These are phyloP conservation scores for Suillus plorans DNA, from an alignment of 768 basidiomycete species.

Conservation along the genomic window DNA sequence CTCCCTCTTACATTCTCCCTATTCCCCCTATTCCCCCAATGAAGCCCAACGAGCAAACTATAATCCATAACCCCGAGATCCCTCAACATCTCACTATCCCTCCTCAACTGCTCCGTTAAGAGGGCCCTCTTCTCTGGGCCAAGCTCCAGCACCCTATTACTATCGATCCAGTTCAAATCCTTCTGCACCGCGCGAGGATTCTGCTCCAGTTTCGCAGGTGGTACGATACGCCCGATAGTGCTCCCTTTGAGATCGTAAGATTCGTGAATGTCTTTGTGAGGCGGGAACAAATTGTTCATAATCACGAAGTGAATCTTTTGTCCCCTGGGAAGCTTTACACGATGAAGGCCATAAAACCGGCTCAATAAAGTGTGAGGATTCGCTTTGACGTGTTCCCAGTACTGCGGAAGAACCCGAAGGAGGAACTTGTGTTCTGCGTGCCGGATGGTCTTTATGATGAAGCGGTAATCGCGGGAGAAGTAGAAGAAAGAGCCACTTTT, in stretches of 20 bases:
- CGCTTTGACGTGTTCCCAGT: slow-evolving; percentile 79
- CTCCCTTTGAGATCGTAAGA: slow-evolving; percentile 97
- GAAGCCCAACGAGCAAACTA: slow-evolving; percentile 90
- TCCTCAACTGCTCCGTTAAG: slow-evolving; percentile 84
- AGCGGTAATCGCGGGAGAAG: slow-evolving; percentile 97
- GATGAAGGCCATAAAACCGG: slow-evolving; percentile 95
- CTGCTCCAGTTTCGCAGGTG: slow-evolving; percentile 73
- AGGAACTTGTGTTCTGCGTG: slow-evolving; percentile 95
- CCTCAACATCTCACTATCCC: slow-evolving; percentile 87
- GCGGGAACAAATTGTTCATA: slow-evolving; percentile 99
- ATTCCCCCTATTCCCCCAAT: slow-evolving; percentile 89
- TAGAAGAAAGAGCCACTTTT: slow-evolving; percentile 99
- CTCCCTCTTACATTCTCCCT: slow-evolving; percentile 88
- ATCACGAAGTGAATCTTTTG: slow-evolving; percentile 98
- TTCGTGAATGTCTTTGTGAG: slow-evolving; percentile 96
- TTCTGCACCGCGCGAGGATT: slow-evolving; percentile 92
- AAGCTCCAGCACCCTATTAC: slow-evolving; percentile 75
- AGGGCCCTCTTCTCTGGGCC: slow-evolving; percentile 95
- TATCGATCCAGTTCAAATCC: slow-evolving; percentile 94
- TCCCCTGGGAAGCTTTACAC: slow-evolving; percentile 93
- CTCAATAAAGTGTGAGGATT: slow-evolving; percentile 95
- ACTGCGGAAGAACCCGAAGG: slow-evolving; percentile 76
- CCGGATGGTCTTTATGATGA: slow-evolving; percentile 99
- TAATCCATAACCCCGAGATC: slow-evolving; percentile 93
- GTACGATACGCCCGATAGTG: slow-evolving; percentile 83